Evolutionary conservation across 176 grass and related monocot genomes (phyloP), one percentile per base, ranked within the genome.

Genomic region (Calamus simplicifolius): DNA sequence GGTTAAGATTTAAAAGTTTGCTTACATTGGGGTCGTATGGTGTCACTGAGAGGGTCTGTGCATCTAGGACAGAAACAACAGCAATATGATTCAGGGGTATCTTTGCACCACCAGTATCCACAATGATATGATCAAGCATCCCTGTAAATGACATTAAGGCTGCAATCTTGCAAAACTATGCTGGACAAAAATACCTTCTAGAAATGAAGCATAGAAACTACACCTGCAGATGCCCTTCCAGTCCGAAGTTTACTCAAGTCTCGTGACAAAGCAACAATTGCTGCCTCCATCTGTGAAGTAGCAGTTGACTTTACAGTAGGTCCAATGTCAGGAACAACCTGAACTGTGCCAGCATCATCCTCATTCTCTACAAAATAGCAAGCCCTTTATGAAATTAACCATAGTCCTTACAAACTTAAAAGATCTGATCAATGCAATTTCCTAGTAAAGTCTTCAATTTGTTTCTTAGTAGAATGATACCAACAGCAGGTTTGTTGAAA

Each of bases 11-110:
- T n/a, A n/a, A n/a, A 12, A 69, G 74, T 29, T 5, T 43, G 25
- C 78, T 98, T 84, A 98, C 93, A 76, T 57, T 57, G 17, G 84
- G 87, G 83, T 98, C 87, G 75, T 98, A 98, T 52, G 93, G 93
- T 62, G 83, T 98, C 59, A 98, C 79, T 27, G 84, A 98, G 16
- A 98, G 70, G 10, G 84, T 92, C 60, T 91, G 88, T 16, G 81
- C 49, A 83, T 98, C 78, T 71, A 98, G 56, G 38, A 81, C 93
- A 76, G n/a, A n/a, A 82, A 98, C 93, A 85, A 92, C 87, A 18
- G 93, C 79, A 38, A 92, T 63, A 73, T 73, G 80, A 79, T 85
- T 89, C 51, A 98, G 55, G 26, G 75, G 64, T 73, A 88, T 67
- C 64, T 98, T 98, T 50, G 49, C 76, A 57, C 75, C 84, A 48